Evolutionary conservation across 1,284 basidiomycete genomes (phyloP).

Genomic region (Exsudoporus floridanus): DNA sequence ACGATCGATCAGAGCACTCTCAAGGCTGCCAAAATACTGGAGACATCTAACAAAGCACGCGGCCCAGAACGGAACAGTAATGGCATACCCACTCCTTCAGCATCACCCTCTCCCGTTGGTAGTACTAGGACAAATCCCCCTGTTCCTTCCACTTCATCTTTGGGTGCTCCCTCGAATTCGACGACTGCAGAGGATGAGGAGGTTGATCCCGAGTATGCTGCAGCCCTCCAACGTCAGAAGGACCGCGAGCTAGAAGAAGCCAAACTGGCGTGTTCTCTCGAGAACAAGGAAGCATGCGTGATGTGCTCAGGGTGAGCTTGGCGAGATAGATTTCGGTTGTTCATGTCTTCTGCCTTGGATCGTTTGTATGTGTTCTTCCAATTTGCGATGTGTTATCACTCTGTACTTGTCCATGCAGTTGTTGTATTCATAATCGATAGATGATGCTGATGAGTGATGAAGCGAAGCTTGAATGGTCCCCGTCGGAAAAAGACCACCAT

Average conservation of each 20-base stretch:
- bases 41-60: constrained; percentile 28
- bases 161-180: constrained; percentile 37
- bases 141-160: constrained; percentile 23
- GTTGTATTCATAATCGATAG: constrained; percentile 20
- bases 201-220: constrained; percentile 78
- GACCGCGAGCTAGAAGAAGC: constrained; percentile 81
- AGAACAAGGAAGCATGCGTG: constrained; percentile 86
- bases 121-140: constrained; percentile 12
- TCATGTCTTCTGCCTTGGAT: constrained; percentile 7
- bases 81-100: constrained; percentile 38
- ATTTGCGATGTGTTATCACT: constrained; percentile 2
- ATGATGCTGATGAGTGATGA: neutral
- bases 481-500: no score
- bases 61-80: constrained; percentile 18
- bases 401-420: constrained; percentile 16
- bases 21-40: constrained; percentile 67
- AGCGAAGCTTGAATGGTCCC: neutral
- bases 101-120: constrained; percentile 37
- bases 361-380: constrained; percentile 4
- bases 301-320: constrained; percentile 77
- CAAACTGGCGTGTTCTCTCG: constrained; percentile 78
- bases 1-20: constrained; percentile 86
- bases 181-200: constrained; percentile 53
- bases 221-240: constrained; percentile 70
- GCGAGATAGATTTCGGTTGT: neutral